These are phyloP conservation scores for Aureobasidium sp. DNA, from an alignment of 2,329 filamentous ascomycete genomes.

Conservation along the genomic window DNA sequence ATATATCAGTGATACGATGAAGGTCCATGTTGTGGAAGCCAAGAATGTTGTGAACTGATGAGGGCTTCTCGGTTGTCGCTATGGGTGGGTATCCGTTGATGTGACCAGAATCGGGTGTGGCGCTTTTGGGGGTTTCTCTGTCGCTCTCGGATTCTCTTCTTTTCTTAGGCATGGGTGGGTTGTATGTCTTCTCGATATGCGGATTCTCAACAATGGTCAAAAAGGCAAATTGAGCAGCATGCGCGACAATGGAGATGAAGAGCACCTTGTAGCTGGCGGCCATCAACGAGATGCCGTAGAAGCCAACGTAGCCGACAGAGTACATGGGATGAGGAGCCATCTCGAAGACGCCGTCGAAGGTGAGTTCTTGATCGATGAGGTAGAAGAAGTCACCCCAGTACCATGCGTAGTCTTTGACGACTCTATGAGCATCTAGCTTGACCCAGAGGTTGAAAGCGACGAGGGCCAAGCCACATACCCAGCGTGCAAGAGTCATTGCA, in stretches of 20 bases:
- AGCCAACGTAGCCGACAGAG: slow-evolving; percentile 94
- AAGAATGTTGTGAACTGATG: slow-evolving; percentile 73
- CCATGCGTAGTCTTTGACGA: slow-evolving; percentile 99
- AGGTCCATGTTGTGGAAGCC: slow-evolving; percentile 80
- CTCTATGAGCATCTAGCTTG: slow-evolving; percentile 92
- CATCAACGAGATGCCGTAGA: slow-evolving; percentile 98
- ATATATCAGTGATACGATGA: slow-evolving; percentile 78
- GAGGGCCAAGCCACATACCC: slow-evolving; percentile 68
- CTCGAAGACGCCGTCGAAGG: slow-evolving; percentile 97
- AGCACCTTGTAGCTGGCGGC: slow-evolving; percentile 95
- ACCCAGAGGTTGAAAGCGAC: slow-evolving; percentile 97
- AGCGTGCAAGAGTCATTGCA: slow-evolving; percentile 64
- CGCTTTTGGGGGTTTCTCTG: slow-evolving; percentile 33
- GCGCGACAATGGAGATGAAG: slow-evolving; percentile 91
- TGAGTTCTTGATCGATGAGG: slow-evolving; percentile 93
- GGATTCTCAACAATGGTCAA: slow-evolving; percentile 88
- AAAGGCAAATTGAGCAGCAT: slow-evolving; percentile 91
- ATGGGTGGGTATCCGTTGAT: slow-evolving; percentile 31
- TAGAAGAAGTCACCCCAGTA: slow-evolving; percentile 99
- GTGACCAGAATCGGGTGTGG: slow-evolving; percentile 34
- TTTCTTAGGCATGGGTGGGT: slow-evolving; percentile 70
- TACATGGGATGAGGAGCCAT: slow-evolving; percentile 99
- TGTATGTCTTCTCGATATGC: slow-evolving; percentile 97
- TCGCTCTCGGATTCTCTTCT: slow-evolving; percentile 32
- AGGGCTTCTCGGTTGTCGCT: slow-evolving; percentile 48